Percentiles rank a stretch among this genome's conserved stretches.
Evolutionary conservation across 1,284 basidiomycete genomes (phyloP).

Genomic region (Cystobasidium slooffiae): DNA sequence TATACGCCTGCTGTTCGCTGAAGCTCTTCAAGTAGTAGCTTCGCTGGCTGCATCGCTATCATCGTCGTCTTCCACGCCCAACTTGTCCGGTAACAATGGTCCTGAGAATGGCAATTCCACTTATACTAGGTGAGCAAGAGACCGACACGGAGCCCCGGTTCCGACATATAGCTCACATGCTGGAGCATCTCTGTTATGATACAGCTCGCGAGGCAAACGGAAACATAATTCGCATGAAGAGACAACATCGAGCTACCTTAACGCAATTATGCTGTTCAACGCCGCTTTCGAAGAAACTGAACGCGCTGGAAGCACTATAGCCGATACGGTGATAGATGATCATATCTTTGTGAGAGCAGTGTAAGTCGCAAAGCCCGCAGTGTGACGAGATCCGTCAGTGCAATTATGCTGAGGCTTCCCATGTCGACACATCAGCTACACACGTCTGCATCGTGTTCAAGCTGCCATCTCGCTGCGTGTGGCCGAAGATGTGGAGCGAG

Average conservation of each 20-base stretch:
- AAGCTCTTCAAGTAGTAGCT: constrained; percentile 12
- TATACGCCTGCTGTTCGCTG: constrained; percentile 21
- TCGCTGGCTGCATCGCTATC: constrained; percentile 6
- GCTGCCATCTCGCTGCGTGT: constrained; percentile 17
- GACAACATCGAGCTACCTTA: constrained; percentile 14
- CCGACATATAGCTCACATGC: not conserved
- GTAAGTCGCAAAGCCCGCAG: not conserved
- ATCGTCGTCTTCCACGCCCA: not conserved
- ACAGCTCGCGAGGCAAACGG: not conserved
- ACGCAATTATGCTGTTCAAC: constrained; percentile 20
- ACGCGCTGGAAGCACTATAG: not conserved
- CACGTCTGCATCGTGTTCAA: constrained; percentile 13
- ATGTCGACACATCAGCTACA: not conserved
- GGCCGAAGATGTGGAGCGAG: constrained; percentile 18
- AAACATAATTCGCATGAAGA: constrained; percentile 5
- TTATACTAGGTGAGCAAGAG: not conserved
- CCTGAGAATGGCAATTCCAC: not conserved
- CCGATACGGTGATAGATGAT: constrained; percentile 13
- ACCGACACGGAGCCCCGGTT: not conserved
- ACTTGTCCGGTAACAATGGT: not conserved
- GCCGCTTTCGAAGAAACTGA: constrained; percentile 20
- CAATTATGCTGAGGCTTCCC: not conserved
- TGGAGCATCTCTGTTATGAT: not conserved
- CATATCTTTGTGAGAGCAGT: constrained; percentile 29
- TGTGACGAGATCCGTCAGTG: not conserved